These are phyloP conservation scores for Pseudogymnoascus pannorum DNA, from an alignment of 2,329 filamentous ascomycete genomes.

Conservation along the genomic window DNA sequence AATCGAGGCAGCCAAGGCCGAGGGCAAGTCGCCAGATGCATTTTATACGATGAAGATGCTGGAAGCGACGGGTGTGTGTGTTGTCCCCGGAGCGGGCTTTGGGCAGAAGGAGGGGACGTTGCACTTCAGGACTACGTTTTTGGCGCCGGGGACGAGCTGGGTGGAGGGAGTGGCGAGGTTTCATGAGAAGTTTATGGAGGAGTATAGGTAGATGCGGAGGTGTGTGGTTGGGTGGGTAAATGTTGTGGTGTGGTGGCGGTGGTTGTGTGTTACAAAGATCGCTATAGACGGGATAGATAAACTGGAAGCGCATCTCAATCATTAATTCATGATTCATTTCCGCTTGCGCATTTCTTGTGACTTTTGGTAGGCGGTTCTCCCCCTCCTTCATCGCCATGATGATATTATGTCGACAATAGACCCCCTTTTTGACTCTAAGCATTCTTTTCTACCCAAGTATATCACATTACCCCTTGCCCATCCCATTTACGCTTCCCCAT, in stretches of 20 bases:
- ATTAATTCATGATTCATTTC: neutral
- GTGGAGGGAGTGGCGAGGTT: slow-evolving; percentile 80
- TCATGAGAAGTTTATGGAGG: slow-evolving; percentile 82
- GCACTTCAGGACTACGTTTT: slow-evolving; percentile 95
- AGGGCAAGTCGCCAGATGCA: slow-evolving; percentile 74
- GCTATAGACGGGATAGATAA: neutral
- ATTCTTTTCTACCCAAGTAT: neutral
- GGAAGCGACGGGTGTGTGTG: slow-evolving; percentile 89
- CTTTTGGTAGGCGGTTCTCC: neutral
- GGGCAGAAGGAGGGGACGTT: slow-evolving; percentile 86
- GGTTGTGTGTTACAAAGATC: neutral
- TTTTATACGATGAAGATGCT: slow-evolving; percentile 90
- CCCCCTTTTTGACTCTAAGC: neutral
- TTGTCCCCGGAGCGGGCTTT: slow-evolving; percentile 87
- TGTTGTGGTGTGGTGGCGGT: neutral
- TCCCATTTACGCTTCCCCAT: neutral
- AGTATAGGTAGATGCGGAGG: slow-evolving; percentile 52
- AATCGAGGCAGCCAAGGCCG: slow-evolving; percentile 63
- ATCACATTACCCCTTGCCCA: neutral
- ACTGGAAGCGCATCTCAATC: slow-evolving; percentile 1
- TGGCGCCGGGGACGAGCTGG: slow-evolving; percentile 95
- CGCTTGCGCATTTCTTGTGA: neutral
- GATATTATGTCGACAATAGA: neutral
- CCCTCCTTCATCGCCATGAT: neutral
- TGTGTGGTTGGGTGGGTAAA: neutral